Evolutionary conservation across 345 rosid species (phyloP), one percentile per base, ranked within the genome.

Genomic region (Salix viminalis): DNA sequence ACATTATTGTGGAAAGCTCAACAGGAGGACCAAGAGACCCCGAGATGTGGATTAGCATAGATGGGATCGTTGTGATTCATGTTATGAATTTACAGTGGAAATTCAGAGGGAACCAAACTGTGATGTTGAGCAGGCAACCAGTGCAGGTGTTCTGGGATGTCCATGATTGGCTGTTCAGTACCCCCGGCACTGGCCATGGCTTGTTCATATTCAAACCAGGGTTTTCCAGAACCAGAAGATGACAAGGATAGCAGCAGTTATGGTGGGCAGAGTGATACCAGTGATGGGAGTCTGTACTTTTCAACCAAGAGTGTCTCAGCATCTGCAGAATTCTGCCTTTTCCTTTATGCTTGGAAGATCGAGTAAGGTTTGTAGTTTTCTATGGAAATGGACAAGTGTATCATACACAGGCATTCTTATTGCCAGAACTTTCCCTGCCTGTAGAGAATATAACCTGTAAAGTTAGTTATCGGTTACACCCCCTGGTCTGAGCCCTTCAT

Each of bases 21-120:
- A 85, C 84, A 0, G 23, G 81, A 0, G 91, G 94, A 42, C 83
- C 89, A 1, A 87, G 86, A 77, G 91, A 91, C 26, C 98, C 97
- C 0, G 98, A 92, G 73, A 90, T 96, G 97, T 96, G 97, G 98
- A 88, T 96, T 73, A 94, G 97, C 86, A 86, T 96, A 67, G 97
- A 94, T 18, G 98, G 98, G 60, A 80, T 78, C 34, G 93, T 88
- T 72, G 67, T 91, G 82, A 77, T 96, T 18, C 97, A 96, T 19
- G 89, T 96, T 6, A 90, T 77, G 84, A 96, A 92, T 75, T 72
- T 96, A 83, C 97, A 96, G 62, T 96, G 98, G 99, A 94, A 92
- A 70, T 96, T 96, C 79, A 87, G 99, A 23, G 99, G 97, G 68
- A 95, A 95, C 80, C 91, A 94, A 76, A 92, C 92, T n/a, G 94